Evolutionary conservation across 768 basidiomycete species (phyloP).

Genomic region (Suillus occidentalis): DNA sequence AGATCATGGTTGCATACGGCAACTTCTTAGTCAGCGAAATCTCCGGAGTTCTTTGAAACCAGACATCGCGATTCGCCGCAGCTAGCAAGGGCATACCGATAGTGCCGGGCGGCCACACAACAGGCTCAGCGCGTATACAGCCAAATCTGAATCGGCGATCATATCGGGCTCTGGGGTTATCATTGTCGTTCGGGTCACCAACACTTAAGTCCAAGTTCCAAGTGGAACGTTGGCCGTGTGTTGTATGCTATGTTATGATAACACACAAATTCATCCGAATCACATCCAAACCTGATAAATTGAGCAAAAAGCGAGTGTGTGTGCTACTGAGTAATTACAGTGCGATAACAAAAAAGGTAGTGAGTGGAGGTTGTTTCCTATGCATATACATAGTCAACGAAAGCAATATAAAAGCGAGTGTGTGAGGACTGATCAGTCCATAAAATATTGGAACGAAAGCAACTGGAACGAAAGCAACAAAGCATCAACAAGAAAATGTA

Average conservation of each 20-base stretch:
- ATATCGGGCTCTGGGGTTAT: background rate
- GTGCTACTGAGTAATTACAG: background rate
- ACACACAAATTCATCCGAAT: constrained; percentile 3
- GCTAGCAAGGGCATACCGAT: background rate
- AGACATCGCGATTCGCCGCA: background rate
- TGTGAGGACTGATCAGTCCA: background rate
- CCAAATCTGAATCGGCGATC: background rate
- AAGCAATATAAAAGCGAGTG: too few species aligned
- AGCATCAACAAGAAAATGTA: background rate
- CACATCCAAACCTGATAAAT: background rate
- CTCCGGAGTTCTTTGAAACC: too few species aligned
- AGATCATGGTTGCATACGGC: too few species aligned
- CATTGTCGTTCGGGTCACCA: constrained; percentile 6
- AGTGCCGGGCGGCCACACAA: background rate
- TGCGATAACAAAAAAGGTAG: background rate
- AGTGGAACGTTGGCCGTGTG: too few species aligned
- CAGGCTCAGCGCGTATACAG: background rate
- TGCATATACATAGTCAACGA: background rate
- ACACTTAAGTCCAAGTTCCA: too few species aligned
- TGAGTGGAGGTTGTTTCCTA: background rate
- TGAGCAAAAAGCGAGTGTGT: background rate
- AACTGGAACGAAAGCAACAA: background rate
- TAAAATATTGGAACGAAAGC: background rate
- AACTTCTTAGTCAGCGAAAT: background rate
- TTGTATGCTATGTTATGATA: constrained; percentile 33